Conservation (phyloP, 495 filamentous ascomycete species). For the Thermochaetoides thermophila region DNA sequence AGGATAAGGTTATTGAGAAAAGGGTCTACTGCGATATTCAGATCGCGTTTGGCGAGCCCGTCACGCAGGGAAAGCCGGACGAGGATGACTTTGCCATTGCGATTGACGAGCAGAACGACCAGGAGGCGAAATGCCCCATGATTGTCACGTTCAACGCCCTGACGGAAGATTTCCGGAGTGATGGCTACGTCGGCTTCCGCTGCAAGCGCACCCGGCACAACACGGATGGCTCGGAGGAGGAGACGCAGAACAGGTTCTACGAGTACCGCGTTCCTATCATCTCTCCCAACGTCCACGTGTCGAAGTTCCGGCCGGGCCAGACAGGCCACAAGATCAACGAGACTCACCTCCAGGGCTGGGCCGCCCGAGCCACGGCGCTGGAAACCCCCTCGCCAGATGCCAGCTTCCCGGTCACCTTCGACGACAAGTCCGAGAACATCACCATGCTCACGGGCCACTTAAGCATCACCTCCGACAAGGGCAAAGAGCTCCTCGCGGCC, state of each 20-base stretch:
- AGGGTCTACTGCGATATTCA: slow-evolving; percentile 17
- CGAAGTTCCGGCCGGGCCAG: slow-evolving; percentile 15
- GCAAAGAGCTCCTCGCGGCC: slow-evolving; percentile 14
- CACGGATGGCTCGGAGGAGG: slow-evolving; percentile 1
- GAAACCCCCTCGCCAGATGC: background rate
- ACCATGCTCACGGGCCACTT: slow-evolving; percentile 14
- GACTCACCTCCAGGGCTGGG: background rate
- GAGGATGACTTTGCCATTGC: slow-evolving; percentile 11
- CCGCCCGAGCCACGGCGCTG: background rate
- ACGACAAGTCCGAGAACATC: slow-evolving; percentile 3
- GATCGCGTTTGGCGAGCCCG: slow-evolving; percentile 21
- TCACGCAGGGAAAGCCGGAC: slow-evolving; percentile 8
- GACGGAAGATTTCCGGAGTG: slow-evolving; percentile 12
- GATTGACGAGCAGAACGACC: slow-evolving; percentile 13
- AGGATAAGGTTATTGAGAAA: background rate
- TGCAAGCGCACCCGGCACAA: slow-evolving; percentile 6
- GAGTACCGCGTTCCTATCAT: slow-evolving; percentile 13
- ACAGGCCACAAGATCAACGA: slow-evolving; percentile 8
- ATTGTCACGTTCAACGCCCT: slow-evolving; percentile 28
- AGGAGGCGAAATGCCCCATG: slow-evolving; percentile 22
- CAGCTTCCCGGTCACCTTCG: slow-evolving; percentile 4
- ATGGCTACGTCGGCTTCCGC: slow-evolving; percentile 11
- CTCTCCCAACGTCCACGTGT: slow-evolving; percentile 15
- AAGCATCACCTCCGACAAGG: slow-evolving; percentile 14
- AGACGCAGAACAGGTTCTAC: slow-evolving; percentile 5